A percentile compares a stretch with the other conserved stretches of the same genome.
These are phyloP conservation scores for Skeletonema costatum DNA, from an alignment of 108 stramenopile species.

Conservation along the genomic window DNA sequence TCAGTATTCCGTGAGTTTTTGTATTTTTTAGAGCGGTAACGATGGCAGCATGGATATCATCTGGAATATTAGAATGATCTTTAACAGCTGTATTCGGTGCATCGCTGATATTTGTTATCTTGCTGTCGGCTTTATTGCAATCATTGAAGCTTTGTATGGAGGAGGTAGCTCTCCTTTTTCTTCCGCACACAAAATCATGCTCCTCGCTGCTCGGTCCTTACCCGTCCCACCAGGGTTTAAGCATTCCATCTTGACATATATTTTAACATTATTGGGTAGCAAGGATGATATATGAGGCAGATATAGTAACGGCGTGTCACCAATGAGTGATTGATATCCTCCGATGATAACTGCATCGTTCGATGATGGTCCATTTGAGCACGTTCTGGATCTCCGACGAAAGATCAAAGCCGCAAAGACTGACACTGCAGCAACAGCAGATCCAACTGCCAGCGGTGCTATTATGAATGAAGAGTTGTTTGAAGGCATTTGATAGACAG, in stretches of 20 bases:
- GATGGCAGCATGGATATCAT: slow-evolving; percentile 35
- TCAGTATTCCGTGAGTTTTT: slow-evolving; percentile 80
- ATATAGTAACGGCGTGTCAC: slow-evolving; percentile 51
- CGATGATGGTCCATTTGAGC: neutral
- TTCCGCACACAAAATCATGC: slow-evolving; percentile 87
- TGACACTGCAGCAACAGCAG: neutral
- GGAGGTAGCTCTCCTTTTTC: slow-evolving; percentile 55
- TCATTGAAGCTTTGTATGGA: slow-evolving; percentile 17
- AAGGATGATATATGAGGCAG: slow-evolving; percentile 41
- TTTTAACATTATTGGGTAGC: slow-evolving; percentile 47
- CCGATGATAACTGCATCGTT: slow-evolving; percentile 12
- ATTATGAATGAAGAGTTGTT: neutral
- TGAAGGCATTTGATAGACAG: neutral
- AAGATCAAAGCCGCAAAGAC: neutral
- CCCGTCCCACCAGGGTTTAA: slow-evolving; percentile 92
- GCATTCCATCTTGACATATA: slow-evolving; percentile 83
- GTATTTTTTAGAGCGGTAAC: slow-evolving; percentile 58
- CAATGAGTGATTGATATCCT: slow-evolving; percentile 60
- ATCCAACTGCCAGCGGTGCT: neutral
- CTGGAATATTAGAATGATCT: slow-evolving; percentile 18
- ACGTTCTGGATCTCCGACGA: neutral
- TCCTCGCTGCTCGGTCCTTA: slow-evolving; percentile 90
- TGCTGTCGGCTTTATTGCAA: neutral
- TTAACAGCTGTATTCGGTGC: neutral
- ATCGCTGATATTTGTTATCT: neutral